phyloP scores from a whole-genome alignment of 2,329 filamentous ascomycete species.

The Venturiaceae sp. region DNA sequence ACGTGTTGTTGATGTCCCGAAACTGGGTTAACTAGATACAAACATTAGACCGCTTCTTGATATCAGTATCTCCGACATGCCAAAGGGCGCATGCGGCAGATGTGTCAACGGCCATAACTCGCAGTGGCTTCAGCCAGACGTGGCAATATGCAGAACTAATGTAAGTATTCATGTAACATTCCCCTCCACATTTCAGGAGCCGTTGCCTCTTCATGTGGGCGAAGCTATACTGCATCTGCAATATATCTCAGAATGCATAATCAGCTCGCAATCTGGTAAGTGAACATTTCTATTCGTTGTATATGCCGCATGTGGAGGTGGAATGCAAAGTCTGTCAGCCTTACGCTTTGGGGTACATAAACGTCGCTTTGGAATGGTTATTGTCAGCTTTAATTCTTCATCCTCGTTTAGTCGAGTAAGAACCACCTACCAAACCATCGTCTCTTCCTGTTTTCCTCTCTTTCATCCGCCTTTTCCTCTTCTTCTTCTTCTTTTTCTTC shows the following conservation, averaged over 20 bases:
- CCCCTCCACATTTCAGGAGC: background rate
- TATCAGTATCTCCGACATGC: background rate
- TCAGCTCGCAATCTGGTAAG: no score
- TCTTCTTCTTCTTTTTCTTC: background rate
- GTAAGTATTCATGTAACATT: background rate
- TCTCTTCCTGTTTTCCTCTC: background rate
- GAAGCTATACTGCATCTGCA: background rate
- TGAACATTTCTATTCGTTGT: background rate
- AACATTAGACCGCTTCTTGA: background rate
- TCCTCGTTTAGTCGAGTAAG: no score
- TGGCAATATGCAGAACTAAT: background rate
- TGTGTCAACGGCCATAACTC: background rate
- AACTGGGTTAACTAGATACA: background rate
- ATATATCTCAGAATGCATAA: background rate
- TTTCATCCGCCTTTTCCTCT: no score
- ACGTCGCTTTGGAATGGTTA: no score
- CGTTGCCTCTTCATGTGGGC: background rate
- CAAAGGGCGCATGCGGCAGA: background rate
- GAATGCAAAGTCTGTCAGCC: background rate
- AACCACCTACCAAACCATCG: background rate
- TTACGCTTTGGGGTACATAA: background rate
- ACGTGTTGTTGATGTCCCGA: no score
- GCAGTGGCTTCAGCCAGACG: background rate
- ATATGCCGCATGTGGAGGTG: background rate
- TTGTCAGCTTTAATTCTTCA: no score